Evolutionary conservation across 495 filamentous ascomycete species (phyloP).

Genomic region (Penicilliopsis zonata): DNA sequence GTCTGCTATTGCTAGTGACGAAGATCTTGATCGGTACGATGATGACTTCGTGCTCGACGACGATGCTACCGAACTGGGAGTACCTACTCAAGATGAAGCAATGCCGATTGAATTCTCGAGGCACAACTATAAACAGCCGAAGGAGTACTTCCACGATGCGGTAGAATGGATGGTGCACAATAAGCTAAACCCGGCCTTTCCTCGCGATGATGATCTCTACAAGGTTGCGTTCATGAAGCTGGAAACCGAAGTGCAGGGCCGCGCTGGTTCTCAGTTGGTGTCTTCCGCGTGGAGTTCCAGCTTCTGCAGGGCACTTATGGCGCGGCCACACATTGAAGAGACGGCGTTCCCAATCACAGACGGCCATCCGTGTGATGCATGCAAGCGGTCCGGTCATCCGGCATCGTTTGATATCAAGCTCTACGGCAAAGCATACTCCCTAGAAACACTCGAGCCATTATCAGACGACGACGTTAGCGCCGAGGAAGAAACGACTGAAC

Average conservation of each 20-base stretch:
- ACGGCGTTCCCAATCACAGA: slow-evolving; percentile 20
- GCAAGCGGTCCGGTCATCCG: slow-evolving; percentile 56
- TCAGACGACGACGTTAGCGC: slow-evolving; percentile 34
- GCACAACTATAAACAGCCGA: slow-evolving; percentile 52
- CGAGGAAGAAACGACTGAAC: slow-evolving; percentile 16
- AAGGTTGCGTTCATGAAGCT: slow-evolving; percentile 61
- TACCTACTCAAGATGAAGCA: slow-evolving; percentile 35
- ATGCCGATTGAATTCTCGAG: slow-evolving; percentile 65
- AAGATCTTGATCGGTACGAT: slow-evolving; percentile 48
- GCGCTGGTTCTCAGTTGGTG: slow-evolving; percentile 57
- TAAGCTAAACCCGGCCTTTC: slow-evolving; percentile 65
- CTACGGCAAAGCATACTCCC: slow-evolving; percentile 56
- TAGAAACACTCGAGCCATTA: slow-evolving; percentile 55
- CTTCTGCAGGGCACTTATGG: slow-evolving; percentile 53
- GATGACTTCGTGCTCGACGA: slow-evolving; percentile 62
- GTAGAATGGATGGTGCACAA: slow-evolving; percentile 76
- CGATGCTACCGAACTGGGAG: slow-evolving; percentile 48
- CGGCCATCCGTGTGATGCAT: slow-evolving; percentile 57
- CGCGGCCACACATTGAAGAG: slow-evolving; percentile 42
- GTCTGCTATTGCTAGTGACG: slow-evolving; percentile 20
- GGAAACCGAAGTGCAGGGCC: slow-evolving; percentile 55
- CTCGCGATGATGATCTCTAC: slow-evolving; percentile 52
- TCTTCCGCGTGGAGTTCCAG: slow-evolving; percentile 61
- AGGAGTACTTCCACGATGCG: slow-evolving; percentile 66
- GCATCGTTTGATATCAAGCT: slow-evolving; percentile 53